Evolutionary conservation across 2,329 filamentous ascomycete genomes (phyloP).

Genomic region (Fusarium nelsonii): DNA sequence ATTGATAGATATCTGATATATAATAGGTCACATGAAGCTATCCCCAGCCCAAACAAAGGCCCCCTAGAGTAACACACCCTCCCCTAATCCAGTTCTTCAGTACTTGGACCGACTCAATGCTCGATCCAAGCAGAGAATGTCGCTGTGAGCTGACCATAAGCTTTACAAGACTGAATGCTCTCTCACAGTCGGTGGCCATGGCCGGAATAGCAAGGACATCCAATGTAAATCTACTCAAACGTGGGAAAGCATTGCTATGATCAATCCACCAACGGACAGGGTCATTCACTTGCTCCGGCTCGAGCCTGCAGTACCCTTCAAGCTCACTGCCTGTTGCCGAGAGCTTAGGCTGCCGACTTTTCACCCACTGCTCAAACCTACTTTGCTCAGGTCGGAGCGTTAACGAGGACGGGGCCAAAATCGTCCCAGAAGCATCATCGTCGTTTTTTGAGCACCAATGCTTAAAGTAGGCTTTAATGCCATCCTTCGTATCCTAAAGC

Average conservation of each 20-base stretch:
- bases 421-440: too few species aligned
- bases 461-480: constrained; percentile 17
- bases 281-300: neutral
- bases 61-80: neutral
- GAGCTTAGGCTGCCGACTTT: too few species aligned
- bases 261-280: neutral
- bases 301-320: neutral
- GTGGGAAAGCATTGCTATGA: constrained; percentile 19
- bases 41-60: neutral
- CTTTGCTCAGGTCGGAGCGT: too few species aligned
- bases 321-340: too few species aligned
- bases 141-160: constrained; percentile 12
- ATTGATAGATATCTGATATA: constrained; percentile 21
- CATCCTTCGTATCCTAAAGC: constrained; percentile 19
- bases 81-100: neutral
- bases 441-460: too few species aligned
- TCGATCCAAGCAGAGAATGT: too few species aligned
- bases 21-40: constrained; percentile 3
- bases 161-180: constrained; percentile 24
- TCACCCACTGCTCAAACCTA: too few species aligned
- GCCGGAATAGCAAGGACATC: neutral
- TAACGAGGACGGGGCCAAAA: too few species aligned
- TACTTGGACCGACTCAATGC: neutral
- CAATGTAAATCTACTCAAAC: constrained; percentile 11
- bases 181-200: constrained; percentile 14